These are phyloP conservation scores for Coleophoma eucalyptorum DNA, from an alignment of 2,329 filamentous ascomycete species.

Conservation along the genomic window DNA sequence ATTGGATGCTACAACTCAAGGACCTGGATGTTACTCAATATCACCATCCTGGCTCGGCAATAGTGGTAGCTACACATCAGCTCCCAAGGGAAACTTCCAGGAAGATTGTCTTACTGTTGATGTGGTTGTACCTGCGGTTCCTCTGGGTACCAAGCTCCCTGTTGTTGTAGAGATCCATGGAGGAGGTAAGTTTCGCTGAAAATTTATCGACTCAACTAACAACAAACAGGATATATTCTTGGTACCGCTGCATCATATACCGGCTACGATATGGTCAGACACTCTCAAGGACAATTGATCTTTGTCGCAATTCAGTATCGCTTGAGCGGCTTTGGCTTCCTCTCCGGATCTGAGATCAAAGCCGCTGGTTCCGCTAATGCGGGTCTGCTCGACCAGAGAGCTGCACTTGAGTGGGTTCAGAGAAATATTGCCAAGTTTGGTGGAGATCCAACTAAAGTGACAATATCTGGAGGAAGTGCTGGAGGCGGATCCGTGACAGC, in stretches of 20 bases:
- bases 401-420: slow-evolving; percentile 17
- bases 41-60: neutral
- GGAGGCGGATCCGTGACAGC: slow-evolving; percentile 1
- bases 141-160: neutral
- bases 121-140: neutral
- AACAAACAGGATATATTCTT: neutral
- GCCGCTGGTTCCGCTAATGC: slow-evolving; percentile 1
- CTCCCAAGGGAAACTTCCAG: neutral
- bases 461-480: slow-evolving; percentile 33
- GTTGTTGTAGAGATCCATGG: neutral
- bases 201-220: too few species aligned
- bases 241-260: neutral
- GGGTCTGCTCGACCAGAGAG: slow-evolving; percentile 1
- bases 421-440: slow-evolving; percentile 12
- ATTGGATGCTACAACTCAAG: neutral
- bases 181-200: neutral
- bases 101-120: neutral
- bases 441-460: slow-evolving; percentile 18
- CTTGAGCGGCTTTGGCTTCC: neutral
- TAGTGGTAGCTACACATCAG: neutral
- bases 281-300: neutral
- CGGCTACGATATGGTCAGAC: neutral
- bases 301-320: neutral
- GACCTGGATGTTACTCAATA: neutral
- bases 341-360: neutral